Evolutionary conservation across 2,329 filamentous ascomycete genomes (phyloP), one percentile per base, ranked within the genome.

Genomic region (Pezicula radicicola): DNA sequence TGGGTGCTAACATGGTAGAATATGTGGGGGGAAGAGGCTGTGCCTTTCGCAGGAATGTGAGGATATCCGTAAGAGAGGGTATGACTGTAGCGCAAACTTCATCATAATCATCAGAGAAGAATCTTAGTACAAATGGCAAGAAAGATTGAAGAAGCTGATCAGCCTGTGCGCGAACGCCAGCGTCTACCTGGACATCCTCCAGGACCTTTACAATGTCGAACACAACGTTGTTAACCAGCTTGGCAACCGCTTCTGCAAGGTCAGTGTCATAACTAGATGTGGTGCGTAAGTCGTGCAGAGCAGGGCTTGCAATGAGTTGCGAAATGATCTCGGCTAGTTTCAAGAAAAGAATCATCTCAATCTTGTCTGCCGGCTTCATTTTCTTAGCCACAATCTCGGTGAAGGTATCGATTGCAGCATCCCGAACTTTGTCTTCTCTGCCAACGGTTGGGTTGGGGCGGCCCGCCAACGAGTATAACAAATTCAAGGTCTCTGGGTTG

Each of bases 321-420:
- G 85, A 82, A 48, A 97, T 86, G 60, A 99, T 91, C 47, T 88
- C 85, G 56, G 86, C 84, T 37, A 99, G 79, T 68, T 94, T 96
- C 58, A 99, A 80, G 70, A 96, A 96, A 21, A 84, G 76, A 60
- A 99, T 95, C 78, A 99, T 85, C 63, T 95, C 88, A 63, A 96
- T 87, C 79, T 99, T 99, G 74, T 97, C 93, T 36, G 83, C 78
- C 2, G 91, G 80, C 63, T 90, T 91, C 94, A 99, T 99, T 77
- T 97, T 97, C 79, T 99, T 99, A 69, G 87, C 88, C 52, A 96
- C 89, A 60, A 96, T 96, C 72, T 99, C 93, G 5, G 91, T 96
- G 66, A 99, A 88, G 27, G 94, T 91, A 65, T 97, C 91, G 62
- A 97, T 91, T 48, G 94, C 93, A 16, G 91, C 88, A 72, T 96